Evolutionary conservation across 768 basidiomycete species (phyloP), one percentile per base, ranked within the genome.

Genomic region (Leccinum subgranulosum): DNA sequence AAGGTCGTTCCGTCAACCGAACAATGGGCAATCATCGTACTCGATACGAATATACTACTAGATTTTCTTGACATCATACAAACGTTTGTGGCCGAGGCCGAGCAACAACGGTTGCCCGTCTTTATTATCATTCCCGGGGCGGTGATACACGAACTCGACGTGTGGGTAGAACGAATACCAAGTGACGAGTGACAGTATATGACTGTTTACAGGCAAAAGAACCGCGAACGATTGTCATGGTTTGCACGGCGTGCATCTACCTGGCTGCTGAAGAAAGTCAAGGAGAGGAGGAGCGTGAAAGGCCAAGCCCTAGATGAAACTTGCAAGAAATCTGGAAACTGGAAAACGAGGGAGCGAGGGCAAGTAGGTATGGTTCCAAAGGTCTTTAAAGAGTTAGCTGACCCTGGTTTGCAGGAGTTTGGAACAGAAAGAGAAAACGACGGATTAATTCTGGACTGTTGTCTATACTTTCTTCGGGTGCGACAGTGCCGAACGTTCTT

Each of bases 1-100:
- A 60, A 84, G 80, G 75, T 74, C 11, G 39, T 19, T 19, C 76
- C 80, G 34, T 59, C 76, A 36, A 72, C 74, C 6, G 79, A 79
- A 61, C 72, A 63, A 56, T 66, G 74, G 34, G 73, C 75, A 17
- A 81, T 80, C 62, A 64, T 92, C 51, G 81, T 93, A 15, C 67
- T 91, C 31, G 91, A 94, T 66, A 93, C 91, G 28, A 94, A 93
- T 63, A 81, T 92, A 59, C 75, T 94, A 27, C 71, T 90, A 63
- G 83, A 85, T 66, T 77, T 84, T 59, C 80, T 91, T 58, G 83
- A 84, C 54, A 77, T 82, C 39, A 70, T 92, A 58, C 77, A 82
- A 58, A 78, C 80, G 48, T 88, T 92, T 65, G 82, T 86, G 45
- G 75, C 78, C 11, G 86, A 88, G 66, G 75, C 84, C 34, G 84